phyloP scores from a whole-genome alignment of 805 yeast genomes.

The Maudiozyma bulderi region DNA sequence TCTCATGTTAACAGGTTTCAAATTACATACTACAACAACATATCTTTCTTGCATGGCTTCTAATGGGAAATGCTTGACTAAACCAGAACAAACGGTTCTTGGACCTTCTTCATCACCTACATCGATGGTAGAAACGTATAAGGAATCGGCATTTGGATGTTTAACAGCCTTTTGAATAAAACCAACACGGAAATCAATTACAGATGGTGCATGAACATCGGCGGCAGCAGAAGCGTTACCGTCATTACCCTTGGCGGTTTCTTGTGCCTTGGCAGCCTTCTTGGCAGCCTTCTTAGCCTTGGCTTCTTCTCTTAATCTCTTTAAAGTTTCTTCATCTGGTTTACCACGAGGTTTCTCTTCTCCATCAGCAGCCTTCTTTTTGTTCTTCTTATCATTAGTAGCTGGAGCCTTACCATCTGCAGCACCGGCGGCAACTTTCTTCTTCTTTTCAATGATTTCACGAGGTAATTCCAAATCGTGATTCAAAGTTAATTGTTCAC shows the following conservation, averaged over 20 bases:
- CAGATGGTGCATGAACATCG: slow-evolving; percentile 66
- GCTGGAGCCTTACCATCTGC: slow-evolving; percentile 9
- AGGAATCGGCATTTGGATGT: slow-evolving; percentile 96
- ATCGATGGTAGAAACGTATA: slow-evolving; percentile 93
- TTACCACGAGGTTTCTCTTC: slow-evolving; percentile 32
- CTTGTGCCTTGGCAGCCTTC: slow-evolving; percentile 49
- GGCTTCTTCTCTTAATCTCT: slow-evolving; percentile 41
- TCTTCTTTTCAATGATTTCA: slow-evolving; percentile 53
- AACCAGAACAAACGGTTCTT: slow-evolving; percentile 95
- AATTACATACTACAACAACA: slow-evolving; percentile 86
- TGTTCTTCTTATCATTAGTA: slow-evolving; percentile 15
- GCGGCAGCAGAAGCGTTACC: slow-evolving; percentile 32
- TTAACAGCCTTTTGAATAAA: slow-evolving; percentile 91
- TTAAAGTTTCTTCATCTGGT: slow-evolving; percentile 40
- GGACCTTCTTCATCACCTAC: slow-evolving; percentile 97
- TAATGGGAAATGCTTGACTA: slow-evolving; percentile 77
- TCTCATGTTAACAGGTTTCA: slow-evolving; percentile 97
- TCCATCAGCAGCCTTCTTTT: slow-evolving; percentile 22
- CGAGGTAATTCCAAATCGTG: slow-evolving; percentile 58
- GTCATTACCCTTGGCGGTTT: slow-evolving; percentile 30
- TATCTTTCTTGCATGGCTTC: slow-evolving; percentile 94
- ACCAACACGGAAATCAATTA: slow-evolving; percentile 91
- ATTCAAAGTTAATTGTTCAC: slow-evolving; percentile 50
- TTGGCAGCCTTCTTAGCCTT: slow-evolving; percentile 51
- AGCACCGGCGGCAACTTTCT: slow-evolving; percentile 29